Evolutionary conservation across 257 asterid genomes (phyloP).

Genomic region (Solanum dulcamara): DNA sequence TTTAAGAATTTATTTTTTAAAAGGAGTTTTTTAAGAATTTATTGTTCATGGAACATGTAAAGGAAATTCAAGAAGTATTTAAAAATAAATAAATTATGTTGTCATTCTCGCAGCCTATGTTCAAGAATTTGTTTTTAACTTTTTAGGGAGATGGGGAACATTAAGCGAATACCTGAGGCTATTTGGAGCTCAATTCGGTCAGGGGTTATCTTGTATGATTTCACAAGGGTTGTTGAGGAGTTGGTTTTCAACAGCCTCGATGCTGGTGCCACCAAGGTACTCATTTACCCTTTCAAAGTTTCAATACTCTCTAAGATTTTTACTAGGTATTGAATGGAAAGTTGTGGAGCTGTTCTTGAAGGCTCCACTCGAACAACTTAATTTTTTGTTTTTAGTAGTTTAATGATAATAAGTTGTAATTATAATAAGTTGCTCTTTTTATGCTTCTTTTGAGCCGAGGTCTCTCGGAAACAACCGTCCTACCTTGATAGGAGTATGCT

Average conservation of each 20-base stretch:
- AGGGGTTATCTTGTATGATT: conserved; percentile 57
- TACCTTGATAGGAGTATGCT: too few species aligned
- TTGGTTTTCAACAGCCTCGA: conserved; percentile 76
- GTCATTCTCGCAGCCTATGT: background rate
- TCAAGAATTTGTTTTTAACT: background rate
- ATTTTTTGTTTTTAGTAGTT: background rate
- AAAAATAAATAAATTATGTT: background rate
- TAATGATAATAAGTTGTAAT: background rate
- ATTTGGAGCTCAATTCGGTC: conserved; percentile 64
- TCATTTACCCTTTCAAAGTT: background rate
- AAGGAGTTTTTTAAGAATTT: background rate
- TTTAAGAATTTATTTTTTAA: background rate
- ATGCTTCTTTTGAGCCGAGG: too few species aligned
- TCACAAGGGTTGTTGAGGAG: conserved; percentile 81
- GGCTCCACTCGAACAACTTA: background rate
- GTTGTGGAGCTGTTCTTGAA: background rate
- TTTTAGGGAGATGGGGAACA: conserved; percentile 39
- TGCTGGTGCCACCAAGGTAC: conserved; percentile 83
- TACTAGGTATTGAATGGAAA: background rate
- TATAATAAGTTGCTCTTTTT: too few species aligned
- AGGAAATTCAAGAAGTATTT: background rate
- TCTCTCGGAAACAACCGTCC: too few species aligned
- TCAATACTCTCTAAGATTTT: too few species aligned
- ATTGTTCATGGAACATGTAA: background rate
- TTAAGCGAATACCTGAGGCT: conserved; percentile 62